These are phyloP conservation scores for Bertia moriformis DNA, from an alignment of 2,329 filamentous ascomycete species.

Conservation along the genomic window DNA sequence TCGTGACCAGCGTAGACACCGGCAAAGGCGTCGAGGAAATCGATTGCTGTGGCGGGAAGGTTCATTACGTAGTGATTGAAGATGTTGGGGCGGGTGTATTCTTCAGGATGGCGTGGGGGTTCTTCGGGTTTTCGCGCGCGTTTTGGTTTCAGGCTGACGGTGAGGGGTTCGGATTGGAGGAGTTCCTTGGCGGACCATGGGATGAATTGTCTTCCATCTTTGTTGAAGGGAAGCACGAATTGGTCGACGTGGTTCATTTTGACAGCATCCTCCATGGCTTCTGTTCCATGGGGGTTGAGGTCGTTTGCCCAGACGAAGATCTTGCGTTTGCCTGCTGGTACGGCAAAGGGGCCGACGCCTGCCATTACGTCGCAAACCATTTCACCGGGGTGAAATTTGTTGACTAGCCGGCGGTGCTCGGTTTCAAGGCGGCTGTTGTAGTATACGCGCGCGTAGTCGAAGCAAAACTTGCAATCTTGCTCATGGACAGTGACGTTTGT, in stretches of 20 bases:
- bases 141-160: slow-evolving; percentile 21
- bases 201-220: slow-evolving; percentile 74
- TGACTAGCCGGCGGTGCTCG: slow-evolving; percentile 71
- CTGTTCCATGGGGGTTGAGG: slow-evolving; percentile 79
- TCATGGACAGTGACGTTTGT: slow-evolving; percentile 73
- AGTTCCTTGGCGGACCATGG: slow-evolving; percentile 48
- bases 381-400: slow-evolving; percentile 66
- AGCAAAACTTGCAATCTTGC: slow-evolving; percentile 71
- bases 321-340: slow-evolving; percentile 76
- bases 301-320: slow-evolving; percentile 97
- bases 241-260: slow-evolving; percentile 58
- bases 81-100: slow-evolving; percentile 43
- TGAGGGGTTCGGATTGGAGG: slow-evolving; percentile 14
- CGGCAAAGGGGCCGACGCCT: slow-evolving; percentile 85
- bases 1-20: slow-evolving; percentile 68
- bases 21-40: slow-evolving; percentile 63
- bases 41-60: slow-evolving; percentile 75
- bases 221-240: slow-evolving; percentile 67
- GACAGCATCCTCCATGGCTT: slow-evolving; percentile 56
- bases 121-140: slow-evolving; percentile 28
- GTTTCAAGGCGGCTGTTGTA: slow-evolving; percentile 89
- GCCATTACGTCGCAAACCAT: slow-evolving; percentile 95
- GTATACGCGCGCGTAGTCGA: slow-evolving; percentile 93
- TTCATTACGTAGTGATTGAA: slow-evolving; percentile 98
- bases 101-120: slow-evolving; percentile 9